These are phyloP conservation scores for Paramecium bursaria DNA, from an alignment of 73 alveolate genomes.

Conservation along the genomic window DNA sequence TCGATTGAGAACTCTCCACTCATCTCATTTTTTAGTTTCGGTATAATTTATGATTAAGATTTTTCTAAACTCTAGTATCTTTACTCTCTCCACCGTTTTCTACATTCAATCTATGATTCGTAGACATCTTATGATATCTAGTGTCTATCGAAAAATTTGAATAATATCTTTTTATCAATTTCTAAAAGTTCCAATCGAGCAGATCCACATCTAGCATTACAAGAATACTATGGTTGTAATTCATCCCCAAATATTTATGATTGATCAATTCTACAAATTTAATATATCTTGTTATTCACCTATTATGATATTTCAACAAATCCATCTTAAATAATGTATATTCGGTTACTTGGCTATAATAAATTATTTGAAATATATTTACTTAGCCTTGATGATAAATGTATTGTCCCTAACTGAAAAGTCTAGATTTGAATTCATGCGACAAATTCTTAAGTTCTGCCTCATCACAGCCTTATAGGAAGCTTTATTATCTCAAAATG, in stretches of 20 bases:
- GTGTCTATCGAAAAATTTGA: constrained; percentile 6
- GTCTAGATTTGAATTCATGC: constrained; percentile 16
- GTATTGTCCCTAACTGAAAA: background rate
- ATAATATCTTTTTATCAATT: background rate
- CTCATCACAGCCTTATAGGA: background rate
- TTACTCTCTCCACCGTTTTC: constrained; percentile 20
- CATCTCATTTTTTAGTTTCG: too few relatives aligned
- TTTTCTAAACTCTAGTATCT: too few relatives aligned
- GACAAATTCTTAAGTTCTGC: constrained; percentile 25
- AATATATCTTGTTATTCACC: background rate
- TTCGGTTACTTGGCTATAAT: too few relatives aligned
- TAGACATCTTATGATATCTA: background rate
- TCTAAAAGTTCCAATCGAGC: constrained; percentile 2
- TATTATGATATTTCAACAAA: background rate
- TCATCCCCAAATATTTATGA: constrained; percentile 51
- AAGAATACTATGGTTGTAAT: background rate
- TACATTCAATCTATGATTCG: constrained; percentile 2
- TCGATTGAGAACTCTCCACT: too few relatives aligned
- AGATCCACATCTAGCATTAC: constrained; percentile 54
- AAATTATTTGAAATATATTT: too few relatives aligned
- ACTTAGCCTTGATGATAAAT: constrained; percentile 18
- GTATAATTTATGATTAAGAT: too few relatives aligned
- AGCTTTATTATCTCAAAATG: background rate
- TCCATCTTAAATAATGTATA: constrained; percentile 31
- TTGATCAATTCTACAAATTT: constrained; percentile 27